Conservation (phyloP, 345 rosid species). For the Brassica cretica region DNA sequence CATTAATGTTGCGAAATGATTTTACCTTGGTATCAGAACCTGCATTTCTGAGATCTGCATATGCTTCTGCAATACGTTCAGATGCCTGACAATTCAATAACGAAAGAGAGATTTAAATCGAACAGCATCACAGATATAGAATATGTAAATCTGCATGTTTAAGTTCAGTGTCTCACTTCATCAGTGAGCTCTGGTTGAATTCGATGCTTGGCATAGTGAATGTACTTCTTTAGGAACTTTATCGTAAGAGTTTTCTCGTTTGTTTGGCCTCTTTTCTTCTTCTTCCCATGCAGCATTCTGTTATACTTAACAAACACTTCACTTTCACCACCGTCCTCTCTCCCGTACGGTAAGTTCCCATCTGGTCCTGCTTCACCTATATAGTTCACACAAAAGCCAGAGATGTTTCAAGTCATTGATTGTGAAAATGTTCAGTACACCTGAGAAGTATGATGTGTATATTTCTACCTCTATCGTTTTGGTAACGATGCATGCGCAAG, state of each 20-base stretch:
- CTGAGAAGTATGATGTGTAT: neutral
- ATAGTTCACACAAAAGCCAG: slow-evolving; percentile 25
- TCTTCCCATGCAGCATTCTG: slow-evolving; percentile 87
- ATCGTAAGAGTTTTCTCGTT: slow-evolving; percentile 75
- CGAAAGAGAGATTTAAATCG: slow-evolving; percentile 13
- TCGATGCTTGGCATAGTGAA: slow-evolving; percentile 97
- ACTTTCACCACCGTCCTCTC: slow-evolving; percentile 77
- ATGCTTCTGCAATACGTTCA: slow-evolving; percentile 85
- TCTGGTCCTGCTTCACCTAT: slow-evolving; percentile 70
- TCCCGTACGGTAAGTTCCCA: slow-evolving; percentile 62
- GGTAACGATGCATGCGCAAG: slow-evolving; percentile 91
- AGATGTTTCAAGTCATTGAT: slow-evolving; percentile 21
- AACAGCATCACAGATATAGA: slow-evolving; percentile 3
- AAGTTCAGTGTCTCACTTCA: slow-evolving; percentile 54
- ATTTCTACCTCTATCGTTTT: slow-evolving; percentile 80
- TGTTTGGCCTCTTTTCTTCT: slow-evolving; percentile 61
- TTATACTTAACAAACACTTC: slow-evolving; percentile 93
- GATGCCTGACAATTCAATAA: slow-evolving; percentile 61
- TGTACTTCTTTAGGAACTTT: slow-evolving; percentile 88
- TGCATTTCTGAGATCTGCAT: slow-evolving; percentile 87
- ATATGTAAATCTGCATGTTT: neutral
- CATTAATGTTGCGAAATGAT: neutral
- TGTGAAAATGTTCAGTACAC: slow-evolving; percentile 3
- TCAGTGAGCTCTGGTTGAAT: slow-evolving; percentile 93
- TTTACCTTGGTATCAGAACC: slow-evolving; percentile 73